Base-by-base conservation (phyloP, 495 filamentous ascomycete genomes). In the Talaromyces trachyspermus region DNA sequence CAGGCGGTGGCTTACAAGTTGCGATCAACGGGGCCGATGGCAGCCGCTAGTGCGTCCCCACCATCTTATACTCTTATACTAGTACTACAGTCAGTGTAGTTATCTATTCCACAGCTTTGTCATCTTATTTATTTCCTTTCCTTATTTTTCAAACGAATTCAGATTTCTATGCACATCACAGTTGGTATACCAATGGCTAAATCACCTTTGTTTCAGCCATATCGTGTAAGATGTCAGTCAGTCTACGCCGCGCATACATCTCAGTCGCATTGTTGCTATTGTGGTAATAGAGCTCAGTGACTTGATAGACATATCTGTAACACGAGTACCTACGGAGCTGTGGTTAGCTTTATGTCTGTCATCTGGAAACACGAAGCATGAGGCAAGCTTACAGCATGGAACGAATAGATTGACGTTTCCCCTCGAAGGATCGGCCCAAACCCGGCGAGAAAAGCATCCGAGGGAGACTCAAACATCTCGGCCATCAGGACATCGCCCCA, bases 401-500 rank as follows among this genome's bases (percentile, higher is more conserved):
- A 15, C 69, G 60, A 11, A 59, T 57, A 8, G 46, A 47, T 46
- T 61, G 64, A 20, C 51, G 46, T 29, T 54, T 49, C 8, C 48
- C 58, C 37, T 2, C 39, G 20, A 29, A 56, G 50, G 18, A 51
- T 54, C 32, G 68, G 36, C 9, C 68, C 70, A 44, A 66, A 68
- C 3, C 67, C 66, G 42, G 73, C 68, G 11, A 68, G 51, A 11
- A 66, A 54, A 14, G 63, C 58, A 17, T 55, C 41, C 7, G 57
- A 63, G 1, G 68, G 61, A 14, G 57, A 44, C 38, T 68, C 70
- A 33, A 67, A 68, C 1, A 73, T 59, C 40, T 72, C 63, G 7
- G 68, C 70, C 63, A 76, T 67, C 40, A 63, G 58, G 6, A 68
- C 33, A 50, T 77, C 74, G 1, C 72, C 74, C 74, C 74, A 77